Evolutionary conservation across 352 stramenopile genomes (phyloP), one percentile per base, ranked within the genome.

Genomic region (Phytophthora ohioensis): DNA sequence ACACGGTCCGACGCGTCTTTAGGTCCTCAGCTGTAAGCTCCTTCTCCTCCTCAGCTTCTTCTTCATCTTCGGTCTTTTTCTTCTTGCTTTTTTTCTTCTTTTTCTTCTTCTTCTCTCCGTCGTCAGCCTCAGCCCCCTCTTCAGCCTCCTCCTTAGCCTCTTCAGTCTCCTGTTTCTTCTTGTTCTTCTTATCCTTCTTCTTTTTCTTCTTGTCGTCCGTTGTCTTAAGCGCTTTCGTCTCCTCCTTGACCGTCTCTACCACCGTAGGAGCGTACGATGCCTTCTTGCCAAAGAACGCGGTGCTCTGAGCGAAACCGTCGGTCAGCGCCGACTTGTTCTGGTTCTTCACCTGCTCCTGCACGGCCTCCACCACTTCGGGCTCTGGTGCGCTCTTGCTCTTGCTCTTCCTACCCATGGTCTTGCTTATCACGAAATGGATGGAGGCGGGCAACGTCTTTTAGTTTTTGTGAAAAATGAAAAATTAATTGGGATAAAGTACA

Each of bases 1-100:
- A 98, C 12, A 98, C 78, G 1, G 91, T 98, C 34, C 91, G 88
- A n/a, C 71, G 69, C 15, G 67, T 75, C 67, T 95, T 95, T n/a
- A 87, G 80, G 35, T 84, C 71, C n/a, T 86, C 78, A 9, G 46
- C 61, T 6, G 61, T 60, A 27, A 21, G 67, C 17, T 76, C 71
- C 43, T 83, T 63, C 43, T 68, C 34, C 32, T 71, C 35, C 15
- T 67, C 48, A 31, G 47, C 38, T 13, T 64, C 45, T 32, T 63
- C 41, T 12, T 27, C 32, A 10, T 67, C 57, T n/a, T 32, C 34
- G 2, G 61, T 35, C 30, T 64, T 55, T 36, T 73, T 68, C 21
- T 71, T 71, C 3, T 42, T 46, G 9, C 70, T 75, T 13, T 76
- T 78, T 13, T 59, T 70, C 34, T 76, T 76, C 27, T 84, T 68